These are phyloP conservation scores for Lathyrus tuberosus DNA, from an alignment of 306 rosid species.

Conservation along the genomic window DNA sequence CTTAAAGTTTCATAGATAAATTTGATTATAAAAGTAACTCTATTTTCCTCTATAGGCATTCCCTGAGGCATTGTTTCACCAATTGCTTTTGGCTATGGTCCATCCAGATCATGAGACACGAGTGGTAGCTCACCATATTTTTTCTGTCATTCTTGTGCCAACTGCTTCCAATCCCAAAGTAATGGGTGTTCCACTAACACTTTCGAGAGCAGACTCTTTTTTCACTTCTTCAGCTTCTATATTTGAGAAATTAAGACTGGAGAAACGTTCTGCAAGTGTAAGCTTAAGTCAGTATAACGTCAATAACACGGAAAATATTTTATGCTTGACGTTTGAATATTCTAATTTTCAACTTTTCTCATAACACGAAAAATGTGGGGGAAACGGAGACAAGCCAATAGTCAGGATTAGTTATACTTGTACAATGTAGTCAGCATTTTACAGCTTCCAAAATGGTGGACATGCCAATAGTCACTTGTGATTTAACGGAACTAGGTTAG, in stretches of 20 bases:
- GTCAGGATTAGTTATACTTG: too few relatives aligned
- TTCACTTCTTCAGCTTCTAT: slow-evolving; percentile 94
- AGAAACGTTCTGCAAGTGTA: slow-evolving; percentile 61
- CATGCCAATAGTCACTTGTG: too few relatives aligned
- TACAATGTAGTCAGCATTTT: too few relatives aligned
- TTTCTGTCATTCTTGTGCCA: slow-evolving; percentile 89
- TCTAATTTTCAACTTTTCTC: too few relatives aligned
- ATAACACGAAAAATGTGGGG: too few relatives aligned
- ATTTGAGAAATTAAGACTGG: slow-evolving; percentile 74
- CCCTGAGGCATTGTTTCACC: slow-evolving; percentile 96
- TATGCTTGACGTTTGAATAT: too few relatives aligned
- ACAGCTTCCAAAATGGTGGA: too few relatives aligned
- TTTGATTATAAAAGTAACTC: slow-evolving; percentile 33
- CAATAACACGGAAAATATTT: too few relatives aligned
- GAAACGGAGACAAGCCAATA: too few relatives aligned
- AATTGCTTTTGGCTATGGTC: slow-evolving; percentile 82
- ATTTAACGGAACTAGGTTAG: too few relatives aligned
- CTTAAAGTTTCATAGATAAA: slow-evolving; percentile 37
- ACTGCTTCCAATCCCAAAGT: slow-evolving; percentile 54
- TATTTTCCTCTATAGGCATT: slow-evolving; percentile 62
- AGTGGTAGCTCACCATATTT: slow-evolving; percentile 80
- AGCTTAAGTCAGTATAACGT: slow-evolving; percentile 42
- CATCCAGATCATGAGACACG: slow-evolving; percentile 94
- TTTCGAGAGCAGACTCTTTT: slow-evolving; percentile 84
- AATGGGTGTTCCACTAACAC: slow-evolving; percentile 63